Conservation (phyloP, 495 filamentous ascomycete species). For the Penicillium ochrochloron region DNA sequence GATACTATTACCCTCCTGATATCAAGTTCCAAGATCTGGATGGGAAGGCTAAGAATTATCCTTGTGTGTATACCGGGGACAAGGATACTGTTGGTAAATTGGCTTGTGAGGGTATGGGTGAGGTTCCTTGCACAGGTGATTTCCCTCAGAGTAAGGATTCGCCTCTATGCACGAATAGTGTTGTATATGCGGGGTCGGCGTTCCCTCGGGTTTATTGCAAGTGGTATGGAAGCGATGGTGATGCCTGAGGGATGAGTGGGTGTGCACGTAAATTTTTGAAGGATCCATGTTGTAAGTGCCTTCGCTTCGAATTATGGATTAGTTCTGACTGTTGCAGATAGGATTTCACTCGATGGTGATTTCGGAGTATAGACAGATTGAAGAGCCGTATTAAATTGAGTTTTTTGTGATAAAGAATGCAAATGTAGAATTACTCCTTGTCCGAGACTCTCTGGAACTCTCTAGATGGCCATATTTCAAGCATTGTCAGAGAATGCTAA, state of each 20-base stretch:
- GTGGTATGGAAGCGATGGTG: neutral
- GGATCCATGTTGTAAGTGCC: neutral
- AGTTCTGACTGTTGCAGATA: neutral
- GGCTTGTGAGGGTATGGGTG: neutral
- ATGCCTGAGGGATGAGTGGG: neutral
- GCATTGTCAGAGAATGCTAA: neutral
- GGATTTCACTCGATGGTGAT: neutral
- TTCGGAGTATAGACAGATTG: neutral
- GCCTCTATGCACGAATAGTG: neutral
- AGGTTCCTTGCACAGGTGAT: neutral
- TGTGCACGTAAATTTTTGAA: neutral
- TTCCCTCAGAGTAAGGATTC: neutral
- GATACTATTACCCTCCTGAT: neutral
- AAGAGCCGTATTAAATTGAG: neutral
- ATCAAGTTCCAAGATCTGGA: neutral
- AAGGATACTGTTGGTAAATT: neutral
- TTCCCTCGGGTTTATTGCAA: neutral
- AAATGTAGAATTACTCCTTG: neutral
- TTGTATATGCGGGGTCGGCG: neutral
- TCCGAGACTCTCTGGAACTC: neutral
- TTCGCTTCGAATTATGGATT: neutral
- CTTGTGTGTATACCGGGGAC: neutral
- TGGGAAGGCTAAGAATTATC: neutral
- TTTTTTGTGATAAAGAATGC: neutral
- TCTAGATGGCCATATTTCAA: neutral